Base-by-base conservation (phyloP, 768 basidiomycete genomes). In the Agaricus bisporus region DNA sequence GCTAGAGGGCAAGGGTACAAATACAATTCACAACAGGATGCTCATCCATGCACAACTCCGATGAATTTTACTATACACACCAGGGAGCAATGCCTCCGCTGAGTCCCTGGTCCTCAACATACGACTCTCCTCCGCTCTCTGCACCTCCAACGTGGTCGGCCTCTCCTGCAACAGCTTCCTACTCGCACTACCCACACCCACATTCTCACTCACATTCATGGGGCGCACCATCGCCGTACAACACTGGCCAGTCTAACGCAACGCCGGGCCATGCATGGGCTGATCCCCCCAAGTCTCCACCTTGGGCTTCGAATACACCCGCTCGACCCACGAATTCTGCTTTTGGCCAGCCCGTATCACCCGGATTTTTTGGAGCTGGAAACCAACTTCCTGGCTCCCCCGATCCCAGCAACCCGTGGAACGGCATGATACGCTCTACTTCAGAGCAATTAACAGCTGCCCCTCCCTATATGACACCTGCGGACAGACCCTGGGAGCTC, bases 311-410 rank as follows among this genome's bases (percentile, higher is more conserved):
- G 11, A 35, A 12, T 17, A n/a, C 22, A 6, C 41, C 49, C 8
- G 22, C 17, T 15, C 10, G 28, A 4, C 49, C 41, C 17, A 14
- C 18, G 8, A 38, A 54, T 12, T 54, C 52, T 17, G n/a, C 52
- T 6, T 54, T 54, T 20, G 45, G 28, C n/a, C 44, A 46, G 41
- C 44, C 52, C 7, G 29, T 54, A 15, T 20, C 37, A 9, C n/a
- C 38, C 25, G 45, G 52, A 3, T 54, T 39, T 17, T 54, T 54
- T 20, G 52, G 52, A n/a, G 36, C 45, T 26, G 47, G 41, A 5
- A 20, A 25, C n/a, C 18, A 20, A 7, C 41, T n/a, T 17, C 14
- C 15, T 12, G 29, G 28, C 26, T 17, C 32, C 1, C 9, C 20
- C n/a, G 36, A n/a, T 10, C 28, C 28, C 15, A 20, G 28, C 22